phyloP scores from a whole-genome alignment of 2,329 filamentous ascomycete genomes.

The Cryphonectria nitschkei region DNA sequence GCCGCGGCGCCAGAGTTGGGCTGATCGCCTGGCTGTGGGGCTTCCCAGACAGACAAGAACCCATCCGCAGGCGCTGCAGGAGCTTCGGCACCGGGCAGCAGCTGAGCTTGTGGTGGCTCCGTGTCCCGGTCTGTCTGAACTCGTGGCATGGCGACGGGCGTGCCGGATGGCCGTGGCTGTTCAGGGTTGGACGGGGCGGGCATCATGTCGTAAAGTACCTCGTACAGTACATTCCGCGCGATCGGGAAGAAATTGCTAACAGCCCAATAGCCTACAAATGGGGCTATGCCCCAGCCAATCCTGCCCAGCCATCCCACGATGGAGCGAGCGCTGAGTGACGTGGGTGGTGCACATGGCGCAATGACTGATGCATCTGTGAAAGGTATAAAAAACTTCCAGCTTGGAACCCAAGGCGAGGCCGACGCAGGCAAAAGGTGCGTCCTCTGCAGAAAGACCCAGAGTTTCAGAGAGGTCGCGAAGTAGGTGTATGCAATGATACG shows the following conservation, averaged over 20 bases:
- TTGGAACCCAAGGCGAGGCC: constrained; percentile 47
- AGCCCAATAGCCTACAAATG: constrained; percentile 52
- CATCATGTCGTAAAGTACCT: constrained; percentile 18
- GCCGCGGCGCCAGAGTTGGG: not conserved
- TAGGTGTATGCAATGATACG: constrained; percentile 35
- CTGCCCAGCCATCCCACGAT: constrained; percentile 49
- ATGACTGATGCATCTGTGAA: constrained; percentile 57
- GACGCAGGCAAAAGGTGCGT: constrained; percentile 50
- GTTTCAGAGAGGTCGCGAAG: constrained; percentile 53
- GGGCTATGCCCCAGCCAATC: constrained; percentile 47
- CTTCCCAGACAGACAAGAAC: constrained; percentile 15
- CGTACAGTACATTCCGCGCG: constrained; percentile 30
- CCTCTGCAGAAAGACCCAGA: constrained; percentile 57
- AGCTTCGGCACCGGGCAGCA: constrained; percentile 6
- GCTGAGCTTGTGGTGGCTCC: constrained; percentile 6
- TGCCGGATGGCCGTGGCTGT: constrained; percentile 4
- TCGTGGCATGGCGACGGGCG: constrained; percentile 7
- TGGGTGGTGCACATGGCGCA: constrained; percentile 47
- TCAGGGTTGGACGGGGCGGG: constrained; percentile 23
- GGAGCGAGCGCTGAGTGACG: constrained; percentile 43
- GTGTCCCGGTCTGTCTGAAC: constrained; percentile 5
- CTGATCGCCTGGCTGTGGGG: constrained; percentile 13
- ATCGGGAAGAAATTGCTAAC: constrained; percentile 13
- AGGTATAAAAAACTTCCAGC: constrained; percentile 56
- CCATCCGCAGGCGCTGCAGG: constrained; percentile 8